These are phyloP conservation scores for Epichloe uncinata DNA, from an alignment of 2,329 filamentous ascomycete species.

Conservation along the genomic window DNA sequence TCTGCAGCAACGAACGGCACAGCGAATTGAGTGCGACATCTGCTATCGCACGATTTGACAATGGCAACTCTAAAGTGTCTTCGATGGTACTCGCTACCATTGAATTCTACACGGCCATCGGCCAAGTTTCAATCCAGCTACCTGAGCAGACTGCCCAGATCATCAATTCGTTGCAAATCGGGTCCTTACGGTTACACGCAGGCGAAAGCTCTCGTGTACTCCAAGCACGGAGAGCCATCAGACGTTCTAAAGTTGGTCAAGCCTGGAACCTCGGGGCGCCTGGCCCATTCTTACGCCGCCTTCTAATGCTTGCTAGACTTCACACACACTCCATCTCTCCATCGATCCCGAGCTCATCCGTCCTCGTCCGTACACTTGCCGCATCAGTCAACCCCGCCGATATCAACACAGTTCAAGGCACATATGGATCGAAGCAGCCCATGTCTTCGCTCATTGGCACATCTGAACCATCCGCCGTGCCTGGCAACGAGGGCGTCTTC, in stretches of 20 bases:
- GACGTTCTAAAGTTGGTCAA: constrained; percentile 48
- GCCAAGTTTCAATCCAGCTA: constrained; percentile 7
- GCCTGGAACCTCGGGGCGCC: neutral
- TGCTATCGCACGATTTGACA: neutral
- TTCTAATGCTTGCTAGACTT: constrained; percentile 29
- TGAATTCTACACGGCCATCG: constrained; percentile 11
- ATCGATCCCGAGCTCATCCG: constrained; percentile 45
- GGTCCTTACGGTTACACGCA: constrained; percentile 70
- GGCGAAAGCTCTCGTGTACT: constrained; percentile 69
- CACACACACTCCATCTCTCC: constrained; percentile 69
- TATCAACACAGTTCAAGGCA: constrained; percentile 95
- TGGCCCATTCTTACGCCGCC: neutral
- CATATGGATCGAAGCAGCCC: constrained; percentile 74
- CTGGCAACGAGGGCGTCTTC: constrained; percentile 86
- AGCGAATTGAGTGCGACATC: neutral
- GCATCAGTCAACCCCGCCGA: constrained; percentile 94
- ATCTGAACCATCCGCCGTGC: constrained; percentile 58
- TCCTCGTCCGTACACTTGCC: constrained; percentile 79
- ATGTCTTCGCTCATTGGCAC: constrained; percentile 71
- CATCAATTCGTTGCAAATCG: constrained; percentile 34
- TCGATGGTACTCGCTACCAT: constrained; percentile 11
- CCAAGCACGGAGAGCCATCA: constrained; percentile 59
- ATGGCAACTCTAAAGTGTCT: constrained; percentile 16
- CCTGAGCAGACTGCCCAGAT: constrained; percentile 11
- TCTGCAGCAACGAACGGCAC: neutral